phyloP scores from a whole-genome alignment of 208 protist genomes.

The Naegleria fowleri region DNA sequence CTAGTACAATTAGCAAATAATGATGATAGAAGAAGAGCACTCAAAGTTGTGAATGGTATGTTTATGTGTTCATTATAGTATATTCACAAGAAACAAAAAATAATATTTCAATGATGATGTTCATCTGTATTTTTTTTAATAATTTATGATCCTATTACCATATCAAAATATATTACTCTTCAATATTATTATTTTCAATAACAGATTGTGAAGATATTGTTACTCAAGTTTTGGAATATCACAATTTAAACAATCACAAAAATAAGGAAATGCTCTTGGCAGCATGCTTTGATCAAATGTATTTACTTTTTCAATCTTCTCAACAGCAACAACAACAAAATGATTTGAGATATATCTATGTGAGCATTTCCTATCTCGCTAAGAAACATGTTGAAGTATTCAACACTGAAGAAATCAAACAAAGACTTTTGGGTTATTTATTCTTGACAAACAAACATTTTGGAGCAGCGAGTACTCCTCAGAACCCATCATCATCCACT shows the following conservation, averaged over 20 bases:
- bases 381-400: slow-evolving; percentile 1
- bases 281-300: not conserved
- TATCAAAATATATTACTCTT: not conserved
- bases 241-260: not conserved
- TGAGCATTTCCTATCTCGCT: not conserved
- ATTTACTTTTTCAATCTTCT: not conserved
- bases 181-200: not conserved
- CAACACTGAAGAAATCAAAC: not conserved
- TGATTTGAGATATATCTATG: not conserved
- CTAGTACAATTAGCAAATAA: not conserved
- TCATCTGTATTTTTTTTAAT: no score
- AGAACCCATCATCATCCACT: not conserved
- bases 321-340: not conserved
- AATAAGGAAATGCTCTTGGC: not conserved
- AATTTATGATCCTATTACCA: no score
- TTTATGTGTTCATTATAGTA: no score
- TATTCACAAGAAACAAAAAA: no score
- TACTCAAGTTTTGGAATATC: not conserved
- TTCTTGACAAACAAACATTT: not conserved
- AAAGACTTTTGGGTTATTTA: not conserved
- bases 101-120: no score
- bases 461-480: not conserved
- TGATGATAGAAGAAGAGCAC: not conserved
- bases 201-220: not conserved
- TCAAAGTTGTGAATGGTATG: not conserved